Evolutionary conservation across 306 rosid genomes (phyloP), one percentile per base, ranked within the genome.

Genomic region (Rosa rugosa): DNA sequence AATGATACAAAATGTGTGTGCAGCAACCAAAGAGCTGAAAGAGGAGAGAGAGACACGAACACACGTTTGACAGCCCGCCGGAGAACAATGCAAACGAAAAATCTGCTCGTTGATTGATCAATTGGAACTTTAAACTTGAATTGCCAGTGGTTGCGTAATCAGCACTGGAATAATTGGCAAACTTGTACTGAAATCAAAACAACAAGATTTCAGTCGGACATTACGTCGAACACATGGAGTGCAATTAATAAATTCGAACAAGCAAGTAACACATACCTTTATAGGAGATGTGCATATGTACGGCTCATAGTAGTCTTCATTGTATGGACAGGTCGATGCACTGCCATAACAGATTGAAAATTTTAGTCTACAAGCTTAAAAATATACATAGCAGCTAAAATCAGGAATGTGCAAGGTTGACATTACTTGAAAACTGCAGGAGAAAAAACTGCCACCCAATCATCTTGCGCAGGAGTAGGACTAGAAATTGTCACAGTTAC

Each of bases 31-130:
- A 1, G 1, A 47, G 11, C 62, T 45, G 34, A 69, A 23, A 23
- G 42, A 51, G 14, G 36, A 31, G 36, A 31, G 42, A 8, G 31
- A 40, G 34, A 69, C 27, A 41, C 9, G 44, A 38, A 75, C 89
- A 9, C 59, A 93, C 98, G 65, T 87, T 87, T 51, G 79, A 71
- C 69, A 91, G 49, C 23, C 97, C 89, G 9, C 92, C 92, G 0
- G 97, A 84, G 82, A 93, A 91, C 77, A 93, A 85, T 2, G 87
- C 98, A 76, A 93, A 89, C 53, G 98, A 90, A 84, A 93, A 93
- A 83, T 91, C 97, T 25, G 91, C 86, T 8, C 98, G 90, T 79
- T 93, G 98, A 81, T 93, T 93, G 76, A 93, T 91, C 84, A 93
- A 82, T 51, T 71, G 85, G 66, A 93, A 89, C 27, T 45, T 78